phyloP scores from a whole-genome alignment of 208 protist species.

The Leishmania major region DNA sequence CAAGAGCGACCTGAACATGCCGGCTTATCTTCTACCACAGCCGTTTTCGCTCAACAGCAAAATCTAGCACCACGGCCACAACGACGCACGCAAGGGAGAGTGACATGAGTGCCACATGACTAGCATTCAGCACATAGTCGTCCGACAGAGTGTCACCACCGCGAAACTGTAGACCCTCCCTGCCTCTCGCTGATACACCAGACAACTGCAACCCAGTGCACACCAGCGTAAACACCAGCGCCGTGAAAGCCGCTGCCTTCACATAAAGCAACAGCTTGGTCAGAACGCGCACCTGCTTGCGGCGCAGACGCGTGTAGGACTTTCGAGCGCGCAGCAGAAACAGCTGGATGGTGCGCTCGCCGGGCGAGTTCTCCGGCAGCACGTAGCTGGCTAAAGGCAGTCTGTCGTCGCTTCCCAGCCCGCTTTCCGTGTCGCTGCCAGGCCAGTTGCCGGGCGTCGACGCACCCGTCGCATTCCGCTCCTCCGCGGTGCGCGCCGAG shows the following conservation, averaged over 20 bases:
- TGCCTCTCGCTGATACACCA: neutral
- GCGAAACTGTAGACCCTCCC: neutral
- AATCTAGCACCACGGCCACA: neutral
- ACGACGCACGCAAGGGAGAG: neutral
- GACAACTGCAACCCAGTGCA: conserved; percentile 8
- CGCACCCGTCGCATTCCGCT: neutral
- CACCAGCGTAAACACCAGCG: neutral
- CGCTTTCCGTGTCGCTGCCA: conserved; percentile 11
- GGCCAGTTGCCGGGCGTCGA: conserved; percentile 6
- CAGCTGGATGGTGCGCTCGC: conserved; percentile 20
- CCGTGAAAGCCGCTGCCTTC: neutral
- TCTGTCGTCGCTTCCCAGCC: neutral
- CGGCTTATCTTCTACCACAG: neutral
- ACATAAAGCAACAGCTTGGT: neutral
- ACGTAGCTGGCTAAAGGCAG: neutral
- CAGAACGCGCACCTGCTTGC: neutral
- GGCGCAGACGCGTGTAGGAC: conserved; percentile 13
- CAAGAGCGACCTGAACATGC: too few relatives aligned
- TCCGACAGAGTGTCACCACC: neutral
- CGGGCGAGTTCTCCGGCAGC: conserved; percentile 12
- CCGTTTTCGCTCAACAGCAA: neutral
- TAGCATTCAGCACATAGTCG: neutral
- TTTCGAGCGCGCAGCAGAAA: conserved; percentile 23
- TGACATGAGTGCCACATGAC: neutral
- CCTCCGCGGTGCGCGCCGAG: neutral